Evolutionary conservation across 345 rosid genomes (phyloP), one percentile per base, ranked within the genome.

Genomic region (Moricandia arvensis): DNA sequence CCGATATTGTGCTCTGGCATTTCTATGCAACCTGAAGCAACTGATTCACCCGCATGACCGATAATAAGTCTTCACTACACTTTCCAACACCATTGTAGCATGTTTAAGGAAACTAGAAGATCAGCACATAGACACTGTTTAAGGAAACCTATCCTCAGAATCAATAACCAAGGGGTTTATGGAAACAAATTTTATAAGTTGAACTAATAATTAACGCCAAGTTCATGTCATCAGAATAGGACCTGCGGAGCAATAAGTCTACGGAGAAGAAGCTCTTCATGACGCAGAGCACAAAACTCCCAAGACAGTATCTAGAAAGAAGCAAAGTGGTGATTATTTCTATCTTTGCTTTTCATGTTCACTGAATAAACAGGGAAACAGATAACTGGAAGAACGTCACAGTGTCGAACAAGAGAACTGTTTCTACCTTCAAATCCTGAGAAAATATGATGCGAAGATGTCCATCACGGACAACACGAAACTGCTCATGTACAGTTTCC

Each of bases 381-480:
- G 21, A 58, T 62, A 34, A 75, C 29, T 27, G 29, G 29, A 27
- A 3, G 29, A 27, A 27, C 29, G 29, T 27, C 29, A 27, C 3
- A 45, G 33, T n/a, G n/a, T n/a, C n/a, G n/a, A n/a, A n/a, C n/a
- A n/a, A n/a, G n/a, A n/a, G n/a, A n/a, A n/a, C n/a, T n/a, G n/a
- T n/a, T n/a, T n/a, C 24, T 21, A 21, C 98, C 98, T 94, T 94
- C 70, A 94, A 75, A 60, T 91, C 98, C 33, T 85, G 90, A 53
- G 95, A 85, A 66, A 94, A 94, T 77, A 88, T 81, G 77, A 94
- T 83, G 54, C 98, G 93, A 63, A 94, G 95, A 80, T 86, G 89
- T 66, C 98, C 98, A 85, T 94, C 97, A 69, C 93, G 96, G 75
- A 94, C 96, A 68, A 94, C 96, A 73, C 97, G 97, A 70, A 94